Percentiles rank a stretch among this genome's conserved stretches.
Evolutionary conservation across 306 rosid species (phyloP).

Genomic region (Spatholobus suberectus): DNA sequence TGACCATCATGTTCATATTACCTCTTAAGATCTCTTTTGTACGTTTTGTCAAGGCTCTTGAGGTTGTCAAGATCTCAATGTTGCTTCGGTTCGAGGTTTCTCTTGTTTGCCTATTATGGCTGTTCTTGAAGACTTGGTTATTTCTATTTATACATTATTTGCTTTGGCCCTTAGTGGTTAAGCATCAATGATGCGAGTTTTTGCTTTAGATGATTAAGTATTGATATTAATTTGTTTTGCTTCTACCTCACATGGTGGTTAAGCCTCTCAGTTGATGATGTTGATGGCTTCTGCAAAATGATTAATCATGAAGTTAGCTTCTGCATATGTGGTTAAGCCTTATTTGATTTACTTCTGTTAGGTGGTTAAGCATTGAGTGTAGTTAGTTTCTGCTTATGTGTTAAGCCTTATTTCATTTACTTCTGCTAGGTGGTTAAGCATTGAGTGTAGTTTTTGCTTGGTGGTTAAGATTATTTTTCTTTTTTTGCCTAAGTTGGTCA

Average conservation of each 20-base stretch:
- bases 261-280: no score
- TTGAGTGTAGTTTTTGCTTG: neutral
- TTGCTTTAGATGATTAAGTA: neutral
- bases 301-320: neutral
- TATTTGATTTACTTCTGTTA: neutral
- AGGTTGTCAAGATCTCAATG: neutral
- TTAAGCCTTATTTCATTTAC: no score
- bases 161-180: neutral
- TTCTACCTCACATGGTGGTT: no score
- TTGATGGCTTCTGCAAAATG: neutral
- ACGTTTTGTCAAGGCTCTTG: neutral
- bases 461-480: neutral
- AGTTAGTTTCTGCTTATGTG: no score
- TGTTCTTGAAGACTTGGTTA: neutral
- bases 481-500: neutral
- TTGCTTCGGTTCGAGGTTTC: neutral
- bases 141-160: neutral
- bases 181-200: neutral
- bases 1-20: neutral
- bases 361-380: neutral
- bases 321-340: neutral
- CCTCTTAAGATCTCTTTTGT: neutral
- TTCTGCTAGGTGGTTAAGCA: no score
- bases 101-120: no score
- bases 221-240: no score